Evolutionary conservation across 495 filamentous ascomycete genomes (phyloP).

Genomic region (Xylaria nigripes): DNA sequence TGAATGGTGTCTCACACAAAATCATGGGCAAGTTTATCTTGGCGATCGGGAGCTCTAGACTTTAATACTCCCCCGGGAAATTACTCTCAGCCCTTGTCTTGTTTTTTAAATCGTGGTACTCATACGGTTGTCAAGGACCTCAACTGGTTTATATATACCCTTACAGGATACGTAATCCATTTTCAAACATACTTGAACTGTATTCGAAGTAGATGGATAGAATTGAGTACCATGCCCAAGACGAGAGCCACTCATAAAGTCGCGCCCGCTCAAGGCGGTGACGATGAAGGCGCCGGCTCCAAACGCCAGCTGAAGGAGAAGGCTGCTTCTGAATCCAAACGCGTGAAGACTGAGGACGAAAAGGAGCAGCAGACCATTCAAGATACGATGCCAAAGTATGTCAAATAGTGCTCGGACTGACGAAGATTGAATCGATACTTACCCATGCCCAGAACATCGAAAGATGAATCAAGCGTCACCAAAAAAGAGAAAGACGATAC

Average conservation of each 20-base stretch:
- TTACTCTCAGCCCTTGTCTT: no score
- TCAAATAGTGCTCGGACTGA: background rate
- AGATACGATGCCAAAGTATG: constrained; percentile 19
- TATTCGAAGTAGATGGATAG: no score
- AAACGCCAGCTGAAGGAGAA: constrained; percentile 20
- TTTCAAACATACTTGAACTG: no score
- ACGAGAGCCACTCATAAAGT: constrained; percentile 27
- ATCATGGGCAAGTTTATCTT: background rate
- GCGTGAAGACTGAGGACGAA: constrained; percentile 16
- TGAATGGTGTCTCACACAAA: background rate
- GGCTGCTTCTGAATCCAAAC: constrained; percentile 14
- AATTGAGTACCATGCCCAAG: constrained; percentile 13
- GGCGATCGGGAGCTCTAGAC: background rate
- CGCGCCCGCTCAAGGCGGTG: constrained; percentile 12
- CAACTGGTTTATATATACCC: no score
- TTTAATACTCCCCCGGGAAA: no score
- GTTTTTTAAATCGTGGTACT: no score
- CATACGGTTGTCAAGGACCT: no score
- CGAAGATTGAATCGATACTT: no score
- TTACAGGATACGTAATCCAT: background rate
- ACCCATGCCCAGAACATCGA: constrained; percentile 12
- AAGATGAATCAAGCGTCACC: constrained; percentile 11
- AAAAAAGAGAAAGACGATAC: background rate
- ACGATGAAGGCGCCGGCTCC: constrained; percentile 11
- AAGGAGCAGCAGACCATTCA: constrained; percentile 23